These are phyloP conservation scores for Verticillium albo-atrum DNA, from an alignment of 2,329 filamentous ascomycete genomes.

Conservation along the genomic window DNA sequence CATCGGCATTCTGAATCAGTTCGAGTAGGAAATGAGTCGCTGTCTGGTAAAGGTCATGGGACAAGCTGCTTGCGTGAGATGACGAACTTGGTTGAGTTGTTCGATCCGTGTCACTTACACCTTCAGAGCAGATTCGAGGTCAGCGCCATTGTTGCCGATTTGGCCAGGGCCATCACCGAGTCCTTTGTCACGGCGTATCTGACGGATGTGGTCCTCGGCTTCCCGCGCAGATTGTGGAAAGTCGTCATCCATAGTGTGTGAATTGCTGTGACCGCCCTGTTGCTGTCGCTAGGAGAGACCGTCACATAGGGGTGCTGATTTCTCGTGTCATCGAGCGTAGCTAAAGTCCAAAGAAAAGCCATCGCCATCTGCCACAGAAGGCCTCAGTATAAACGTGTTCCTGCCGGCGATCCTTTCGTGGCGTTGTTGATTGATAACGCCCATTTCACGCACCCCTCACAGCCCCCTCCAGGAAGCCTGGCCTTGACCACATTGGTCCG, in stretches of 20 bases:
- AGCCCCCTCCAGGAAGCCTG: not conserved
- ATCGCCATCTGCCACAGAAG: too few relatives aligned
- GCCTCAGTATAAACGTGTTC: too few relatives aligned
- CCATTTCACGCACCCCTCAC: not conserved
- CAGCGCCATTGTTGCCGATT: slow-evolving; percentile 4
- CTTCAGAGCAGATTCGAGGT: slow-evolving; percentile 5
- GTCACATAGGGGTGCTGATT: not conserved
- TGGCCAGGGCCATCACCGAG: slow-evolving; percentile 3
- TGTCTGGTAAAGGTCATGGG: slow-evolving; percentile 25
- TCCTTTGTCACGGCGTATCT: slow-evolving; percentile 7
- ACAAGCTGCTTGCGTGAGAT: slow-evolving; percentile 9
- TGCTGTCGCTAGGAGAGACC: not conserved
- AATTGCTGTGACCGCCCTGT: not conserved
- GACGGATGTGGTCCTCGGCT: slow-evolving; percentile 5
- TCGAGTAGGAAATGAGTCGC: slow-evolving; percentile 32
- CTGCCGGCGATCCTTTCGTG: too few relatives aligned
- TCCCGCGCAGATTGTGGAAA: slow-evolving; percentile 5
- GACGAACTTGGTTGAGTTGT: too few relatives aligned
- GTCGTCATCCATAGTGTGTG: not conserved
- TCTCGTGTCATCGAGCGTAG: too few relatives aligned
- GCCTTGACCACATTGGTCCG: not conserved
- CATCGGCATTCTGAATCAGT: slow-evolving; percentile 36
- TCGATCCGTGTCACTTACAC: slow-evolving; percentile 1
- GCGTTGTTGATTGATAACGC: not conserved
- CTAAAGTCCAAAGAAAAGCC: too few relatives aligned